These are phyloP conservation scores for Kwoniella pini DNA, from an alignment of 768 basidiomycete species.

Conservation along the genomic window DNA sequence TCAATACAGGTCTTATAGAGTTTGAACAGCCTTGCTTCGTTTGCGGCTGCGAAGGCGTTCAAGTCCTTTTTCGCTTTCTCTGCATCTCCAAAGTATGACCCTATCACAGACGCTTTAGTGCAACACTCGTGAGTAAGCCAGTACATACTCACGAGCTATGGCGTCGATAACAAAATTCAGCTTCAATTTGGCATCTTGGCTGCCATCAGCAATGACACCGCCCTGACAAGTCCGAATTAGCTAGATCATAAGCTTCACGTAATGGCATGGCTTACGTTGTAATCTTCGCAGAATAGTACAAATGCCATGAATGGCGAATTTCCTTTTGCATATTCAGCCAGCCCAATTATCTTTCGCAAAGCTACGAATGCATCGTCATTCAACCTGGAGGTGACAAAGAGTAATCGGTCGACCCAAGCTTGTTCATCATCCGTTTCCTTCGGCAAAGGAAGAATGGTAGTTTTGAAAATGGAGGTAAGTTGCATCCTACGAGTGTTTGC, in stretches of 20 bases:
- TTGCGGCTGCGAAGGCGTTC: conserved; percentile 76
- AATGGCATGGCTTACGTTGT: conserved; percentile 67
- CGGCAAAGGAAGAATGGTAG: conserved; percentile 79
- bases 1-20: conserved; percentile 79
- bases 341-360: conserved; percentile 64
- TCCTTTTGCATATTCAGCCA: conserved; percentile 64
- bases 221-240: conserved; percentile 61
- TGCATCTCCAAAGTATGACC: conserved; percentile 63
- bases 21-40: conserved; percentile 83
- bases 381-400: conserved; percentile 70
- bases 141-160: conserved; percentile 34
- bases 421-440: conserved; percentile 63
- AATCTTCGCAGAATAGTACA: conserved; percentile 69
- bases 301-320: conserved; percentile 66
- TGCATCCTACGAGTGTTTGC: conserved; percentile 20
- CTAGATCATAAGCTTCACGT: background rate
- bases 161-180: conserved; percentile 60
- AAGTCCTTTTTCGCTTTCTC: conserved; percentile 77
- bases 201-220: conserved; percentile 82
- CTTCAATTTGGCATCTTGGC: conserved; percentile 63
- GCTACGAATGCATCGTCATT: conserved; percentile 63
- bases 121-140: background rate
- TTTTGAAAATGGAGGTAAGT: conserved; percentile 65
- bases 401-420: conserved; percentile 80
- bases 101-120: conserved; percentile 6